Percentiles rank a stretch among this genome's conserved stretches.
These are phyloP conservation scores for Tylopilus subfusipes DNA, from an alignment of 768 basidiomycete species.

Conservation along the genomic window DNA sequence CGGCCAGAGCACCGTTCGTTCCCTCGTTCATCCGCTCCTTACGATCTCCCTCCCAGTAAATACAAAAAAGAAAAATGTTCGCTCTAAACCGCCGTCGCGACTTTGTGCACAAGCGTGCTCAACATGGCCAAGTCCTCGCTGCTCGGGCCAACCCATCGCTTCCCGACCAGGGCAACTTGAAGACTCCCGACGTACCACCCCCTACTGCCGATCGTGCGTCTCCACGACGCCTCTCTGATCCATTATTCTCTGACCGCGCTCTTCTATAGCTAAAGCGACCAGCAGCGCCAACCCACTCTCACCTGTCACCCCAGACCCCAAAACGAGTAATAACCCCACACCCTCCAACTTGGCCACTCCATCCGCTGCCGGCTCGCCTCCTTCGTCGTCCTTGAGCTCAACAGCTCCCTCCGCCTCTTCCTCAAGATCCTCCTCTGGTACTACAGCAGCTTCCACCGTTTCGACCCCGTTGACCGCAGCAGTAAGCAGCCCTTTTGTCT, in stretches of 20 bases:
- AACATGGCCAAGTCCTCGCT: slow-evolving; percentile 1
- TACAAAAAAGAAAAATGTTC: slow-evolving; percentile 8
- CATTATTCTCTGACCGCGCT: background rate
- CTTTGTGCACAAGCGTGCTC: slow-evolving; percentile 17
- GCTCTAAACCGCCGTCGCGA: background rate
- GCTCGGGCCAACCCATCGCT: background rate
- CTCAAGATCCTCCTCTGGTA: slow-evolving; percentile 5
- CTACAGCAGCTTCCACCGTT: slow-evolving; percentile 5
- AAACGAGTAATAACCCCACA: slow-evolving; percentile 18
- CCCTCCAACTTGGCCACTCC: slow-evolving; percentile 4
- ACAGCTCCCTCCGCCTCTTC: background rate
- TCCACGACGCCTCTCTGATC: background rate
- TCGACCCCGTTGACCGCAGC: background rate
- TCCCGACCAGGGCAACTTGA: too few species aligned
- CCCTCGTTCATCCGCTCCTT: slow-evolving; percentile 25
- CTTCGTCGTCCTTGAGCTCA: slow-evolving; percentile 1
- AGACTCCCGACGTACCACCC: background rate
- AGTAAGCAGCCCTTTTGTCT: slow-evolving; percentile 17
- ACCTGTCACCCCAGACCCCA: slow-evolving; percentile 1
- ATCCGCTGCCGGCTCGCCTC: background rate
- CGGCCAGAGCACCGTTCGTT: slow-evolving; percentile 10
- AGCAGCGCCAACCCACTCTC: background rate
- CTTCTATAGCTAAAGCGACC: slow-evolving; percentile 1
- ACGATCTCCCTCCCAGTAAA: slow-evolving; percentile 2
- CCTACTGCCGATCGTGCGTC: background rate